Conservation (phyloP, 371 early-diverging fungal species). For the Mucor sp. region DNA sequence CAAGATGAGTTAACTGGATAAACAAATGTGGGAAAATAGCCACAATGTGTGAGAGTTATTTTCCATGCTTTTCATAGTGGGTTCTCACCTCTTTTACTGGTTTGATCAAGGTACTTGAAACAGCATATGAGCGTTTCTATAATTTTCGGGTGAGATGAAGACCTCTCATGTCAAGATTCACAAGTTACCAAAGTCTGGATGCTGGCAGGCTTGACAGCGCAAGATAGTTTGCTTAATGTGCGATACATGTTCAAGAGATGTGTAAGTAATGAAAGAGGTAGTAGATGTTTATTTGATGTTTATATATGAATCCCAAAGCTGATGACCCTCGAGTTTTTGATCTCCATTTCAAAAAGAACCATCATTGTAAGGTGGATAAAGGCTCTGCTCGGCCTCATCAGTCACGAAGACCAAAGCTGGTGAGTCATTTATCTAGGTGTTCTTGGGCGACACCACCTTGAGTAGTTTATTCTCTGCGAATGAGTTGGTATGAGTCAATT, state of each 20-base stretch:
- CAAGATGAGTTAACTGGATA: conserved; percentile 52
- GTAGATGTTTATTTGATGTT: neutral
- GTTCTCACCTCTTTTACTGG: conserved; percentile 21
- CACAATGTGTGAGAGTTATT: neutral
- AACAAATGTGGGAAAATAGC: neutral
- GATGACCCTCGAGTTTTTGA: neutral
- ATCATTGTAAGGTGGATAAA: neutral
- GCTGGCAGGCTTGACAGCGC: neutral
- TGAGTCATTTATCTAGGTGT: conserved; percentile 7
- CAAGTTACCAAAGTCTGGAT: neutral
- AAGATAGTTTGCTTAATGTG: neutral
- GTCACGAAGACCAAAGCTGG: neutral
- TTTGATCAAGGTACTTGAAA: conserved; percentile 16
- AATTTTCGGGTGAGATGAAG: neutral
- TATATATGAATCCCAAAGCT: neutral
- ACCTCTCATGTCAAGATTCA: neutral
- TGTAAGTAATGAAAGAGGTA: neutral
- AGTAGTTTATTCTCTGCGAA: conserved; percentile 12
- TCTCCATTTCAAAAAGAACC: conserved; percentile 5
- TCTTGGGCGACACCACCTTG: neutral
- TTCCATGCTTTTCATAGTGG: neutral
- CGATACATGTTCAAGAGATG: conserved; percentile 1
- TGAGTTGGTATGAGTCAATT: conserved; percentile 6
- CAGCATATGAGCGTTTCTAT: conserved; percentile 20
- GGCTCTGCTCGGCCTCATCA: neutral